Base-by-base conservation (phyloP, 2,329 filamentous ascomycete species). In the Penicillium sp. region DNA sequence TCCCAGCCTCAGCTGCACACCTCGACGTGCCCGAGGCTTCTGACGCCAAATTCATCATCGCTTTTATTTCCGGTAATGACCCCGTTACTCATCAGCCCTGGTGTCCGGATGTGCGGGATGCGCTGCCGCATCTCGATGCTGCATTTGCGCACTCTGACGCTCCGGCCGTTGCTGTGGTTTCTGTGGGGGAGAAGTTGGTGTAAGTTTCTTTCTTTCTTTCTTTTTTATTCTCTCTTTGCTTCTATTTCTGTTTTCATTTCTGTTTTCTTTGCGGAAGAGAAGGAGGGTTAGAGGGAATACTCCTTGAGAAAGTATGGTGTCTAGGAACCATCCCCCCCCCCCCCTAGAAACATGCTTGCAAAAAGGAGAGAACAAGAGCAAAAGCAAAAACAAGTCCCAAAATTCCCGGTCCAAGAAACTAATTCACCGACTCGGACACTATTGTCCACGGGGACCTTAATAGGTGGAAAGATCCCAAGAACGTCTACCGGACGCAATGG, bases 101-200 rank as follows among this genome's bases (percentile, higher is more conserved):
- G 70, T 72, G 69, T 25, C 69, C 70, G 1, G 69, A 72, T 43
- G 69, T 72, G 26, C 61, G 66, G 11, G 65, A 64, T 7, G 66
- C 69, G 0, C 48, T 70, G 46, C 68, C 68, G 0, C 47, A 59
- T 38, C 57, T 72, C 24, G 48, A 59, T 3, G 50, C 57, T 0
- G 61, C 65, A 2, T 72, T 72, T 47, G 52, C 56, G 0, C 48
- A 48, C 0, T 47, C 57, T 1, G 52, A 54, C 13, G 50, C 61
- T 3, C 65, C 64, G 1, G 42, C 37, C 1, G 51, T 68, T 35
- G 58, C 54, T 0, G 56, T 65, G n/a, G 56, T 70, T 6, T 55
- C 67, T 11, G 69, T 72, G 36, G 69, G 69, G 26, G 63, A 66
- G 43, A 58, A 54, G 26, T 47, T 57, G 4, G 64, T 66, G 70